Evolutionary conservation across 2,329 filamentous ascomycete species (phyloP), one percentile per base, ranked within the genome.

Genomic region (Ilyonectria sp.): DNA sequence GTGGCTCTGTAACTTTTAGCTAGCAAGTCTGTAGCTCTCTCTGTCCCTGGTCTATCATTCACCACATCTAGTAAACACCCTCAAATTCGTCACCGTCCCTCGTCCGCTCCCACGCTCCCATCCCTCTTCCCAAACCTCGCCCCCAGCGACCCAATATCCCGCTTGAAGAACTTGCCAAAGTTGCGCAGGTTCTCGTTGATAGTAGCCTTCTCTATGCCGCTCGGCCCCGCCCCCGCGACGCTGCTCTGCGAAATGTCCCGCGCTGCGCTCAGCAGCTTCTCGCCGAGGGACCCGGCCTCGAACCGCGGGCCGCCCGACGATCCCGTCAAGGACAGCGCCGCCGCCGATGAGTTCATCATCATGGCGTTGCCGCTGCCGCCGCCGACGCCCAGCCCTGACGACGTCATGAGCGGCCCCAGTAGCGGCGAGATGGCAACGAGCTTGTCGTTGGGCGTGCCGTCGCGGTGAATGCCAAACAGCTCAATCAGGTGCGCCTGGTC

Each of bases 111-210:
- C 26, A 79, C 69, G 58, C 83, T 85, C 1, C 82, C 82, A 63
- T 88, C 86, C 58, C 88, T 81, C 81, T 89, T 91, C 53, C 92
- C 93, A 79, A 95, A 95, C 71, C 92, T 84, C 11, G 89, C 89
- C 2, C 93, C 92, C 70, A 95, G 87, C 2, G 91, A 90, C 33
- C 93, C 93, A 70, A 95, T 91, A 83, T 98, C 95, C 70, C 95
- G 86, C 69, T 92, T 91, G 84, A 98, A 98, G 83, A 98, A 98
- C 82, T 97, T 98, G 26, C 95, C 95, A 82, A 99, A 93, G 79
- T 94, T 97, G 83, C 94, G 95, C 81, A 98, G 79, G 81, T 98
- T 98, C 81, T 97, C 95, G 78, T 98, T 97, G 71, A 98, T 89
- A 59, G 92, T 94, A 8, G 89, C 89, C 75, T 92, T 90, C 61